These are phyloP conservation scores for Eucalyptus globulus DNA, from an alignment of 345 rosid species.

Conservation along the genomic window DNA sequence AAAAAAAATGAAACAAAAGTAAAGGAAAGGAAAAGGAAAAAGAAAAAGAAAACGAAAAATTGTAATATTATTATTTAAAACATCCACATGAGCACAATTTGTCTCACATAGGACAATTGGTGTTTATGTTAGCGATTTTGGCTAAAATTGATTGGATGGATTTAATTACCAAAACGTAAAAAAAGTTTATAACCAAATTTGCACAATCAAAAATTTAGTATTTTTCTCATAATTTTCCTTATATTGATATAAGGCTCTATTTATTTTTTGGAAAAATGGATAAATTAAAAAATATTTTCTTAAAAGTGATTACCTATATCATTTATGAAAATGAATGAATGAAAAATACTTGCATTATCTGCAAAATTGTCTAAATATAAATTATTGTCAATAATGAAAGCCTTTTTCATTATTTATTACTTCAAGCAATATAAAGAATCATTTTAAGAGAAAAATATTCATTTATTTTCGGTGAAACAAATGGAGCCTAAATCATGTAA, in stretches of 20 bases:
- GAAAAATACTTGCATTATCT: neutral
- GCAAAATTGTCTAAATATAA: rapidly evolving
- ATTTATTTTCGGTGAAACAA: neutral
- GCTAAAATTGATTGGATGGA: rapidly evolving
- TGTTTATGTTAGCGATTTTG: no score
- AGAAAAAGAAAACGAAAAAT: no score
- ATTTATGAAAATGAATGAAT: neutral
- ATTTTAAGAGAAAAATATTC: neutral
- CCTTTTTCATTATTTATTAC: neutral
- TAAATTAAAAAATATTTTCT: neutral
- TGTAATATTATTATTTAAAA: no score
- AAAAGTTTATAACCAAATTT: no score
- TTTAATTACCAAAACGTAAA: no score
- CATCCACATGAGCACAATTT: neutral
- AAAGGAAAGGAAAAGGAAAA: no score
- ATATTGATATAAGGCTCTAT: neutral
- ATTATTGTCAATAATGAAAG: neutral
- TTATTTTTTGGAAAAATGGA: neutral
- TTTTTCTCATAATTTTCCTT: neutral
- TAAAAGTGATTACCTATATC: neutral
- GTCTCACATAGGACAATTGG: neutral
- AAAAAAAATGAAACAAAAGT: no score
- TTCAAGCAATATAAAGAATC: neutral
- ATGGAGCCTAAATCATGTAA: no score
- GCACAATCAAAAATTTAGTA: neutral